Conservation (phyloP, 257 asterid species). For the Rubia yunnanensis region DNA sequence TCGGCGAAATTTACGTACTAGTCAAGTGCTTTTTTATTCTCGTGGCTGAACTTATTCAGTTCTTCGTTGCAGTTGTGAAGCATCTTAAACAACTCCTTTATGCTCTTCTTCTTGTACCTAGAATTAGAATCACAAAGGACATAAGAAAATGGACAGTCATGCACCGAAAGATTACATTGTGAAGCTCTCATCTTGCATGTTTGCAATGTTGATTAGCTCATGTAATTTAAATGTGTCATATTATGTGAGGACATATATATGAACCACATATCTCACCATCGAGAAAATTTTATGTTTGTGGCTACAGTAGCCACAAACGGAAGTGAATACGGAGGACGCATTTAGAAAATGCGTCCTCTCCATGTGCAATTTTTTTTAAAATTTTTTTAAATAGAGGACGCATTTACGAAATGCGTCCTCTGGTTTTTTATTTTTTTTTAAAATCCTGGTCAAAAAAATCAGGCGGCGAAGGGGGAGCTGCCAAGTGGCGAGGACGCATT, state of each 20-base stretch:
- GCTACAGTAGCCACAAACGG: no score
- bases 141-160: neutral
- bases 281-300: no score
- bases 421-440: no score
- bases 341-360: no score
- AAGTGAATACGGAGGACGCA: no score
- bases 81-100: conserved; percentile 74
- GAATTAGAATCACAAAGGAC: conserved; percentile 14
- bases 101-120: conserved; percentile 66
- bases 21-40: conserved; percentile 94
- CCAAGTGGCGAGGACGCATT: no score
- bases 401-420: no score
- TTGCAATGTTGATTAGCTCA: neutral
- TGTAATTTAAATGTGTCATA: neutral
- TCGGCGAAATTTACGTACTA: conserved; percentile 96
- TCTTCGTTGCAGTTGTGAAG: conserved; percentile 94
- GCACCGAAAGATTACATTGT: neutral
- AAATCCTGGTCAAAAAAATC: no score
- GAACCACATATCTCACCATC: no score
- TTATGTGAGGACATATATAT: neutral
- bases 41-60: conserved; percentile 92
- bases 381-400: no score
- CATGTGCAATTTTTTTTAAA: no score
- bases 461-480: no score
- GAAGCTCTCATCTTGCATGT: neutral